A percentile compares a stretch with the other conserved stretches of the same genome.
phyloP scores from a whole-genome alignment of 2,329 filamentous ascomycete species.

The Basipetospora chlamydospora region DNA sequence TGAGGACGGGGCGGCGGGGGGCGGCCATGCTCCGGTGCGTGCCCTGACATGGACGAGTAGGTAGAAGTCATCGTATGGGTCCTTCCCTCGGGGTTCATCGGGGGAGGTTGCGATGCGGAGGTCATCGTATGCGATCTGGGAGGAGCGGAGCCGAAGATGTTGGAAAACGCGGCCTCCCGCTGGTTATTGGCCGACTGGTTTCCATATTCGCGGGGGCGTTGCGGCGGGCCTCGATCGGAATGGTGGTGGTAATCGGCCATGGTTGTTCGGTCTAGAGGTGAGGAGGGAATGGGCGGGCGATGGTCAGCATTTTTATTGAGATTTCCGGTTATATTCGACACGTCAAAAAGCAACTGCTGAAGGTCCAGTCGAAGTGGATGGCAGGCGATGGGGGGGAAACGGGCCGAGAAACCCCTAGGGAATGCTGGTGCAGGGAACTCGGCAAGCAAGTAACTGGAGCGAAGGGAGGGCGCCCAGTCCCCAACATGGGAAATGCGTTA shows the following conservation, averaged over 20 bases:
- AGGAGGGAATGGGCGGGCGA: constrained; percentile 1
- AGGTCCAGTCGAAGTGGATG: constrained; percentile 1
- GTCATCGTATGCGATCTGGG: constrained; percentile 94
- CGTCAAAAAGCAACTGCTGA: too few relatives aligned
- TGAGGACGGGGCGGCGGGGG: constrained; percentile 46
- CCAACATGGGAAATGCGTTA: not conserved
- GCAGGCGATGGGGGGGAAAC: not conserved
- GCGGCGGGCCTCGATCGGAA: constrained; percentile 31
- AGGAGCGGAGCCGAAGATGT: constrained; percentile 82
- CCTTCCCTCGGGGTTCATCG: constrained; percentile 37
- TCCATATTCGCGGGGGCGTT: constrained; percentile 32
- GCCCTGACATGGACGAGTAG: constrained; percentile 13
- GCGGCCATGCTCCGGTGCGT: constrained; percentile 35
- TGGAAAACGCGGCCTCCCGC: constrained; percentile 88
- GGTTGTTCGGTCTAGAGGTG: constrained; percentile 10
- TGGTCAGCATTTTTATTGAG: constrained; percentile 15
- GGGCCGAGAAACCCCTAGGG: not conserved
- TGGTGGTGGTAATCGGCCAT: constrained; percentile 45
- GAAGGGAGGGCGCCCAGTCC: constrained; percentile 1
- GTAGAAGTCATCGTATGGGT: constrained; percentile 63
- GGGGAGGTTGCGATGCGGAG: constrained; percentile 49
- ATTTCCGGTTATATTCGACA: too few relatives aligned
- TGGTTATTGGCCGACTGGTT: constrained; percentile 43
- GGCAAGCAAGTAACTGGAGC: not conserved
- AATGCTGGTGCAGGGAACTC: too few relatives aligned